These are phyloP conservation scores for Cocos nucifera DNA, from an alignment of 176 grass and related monocot genomes.

Conservation along the genomic window DNA sequence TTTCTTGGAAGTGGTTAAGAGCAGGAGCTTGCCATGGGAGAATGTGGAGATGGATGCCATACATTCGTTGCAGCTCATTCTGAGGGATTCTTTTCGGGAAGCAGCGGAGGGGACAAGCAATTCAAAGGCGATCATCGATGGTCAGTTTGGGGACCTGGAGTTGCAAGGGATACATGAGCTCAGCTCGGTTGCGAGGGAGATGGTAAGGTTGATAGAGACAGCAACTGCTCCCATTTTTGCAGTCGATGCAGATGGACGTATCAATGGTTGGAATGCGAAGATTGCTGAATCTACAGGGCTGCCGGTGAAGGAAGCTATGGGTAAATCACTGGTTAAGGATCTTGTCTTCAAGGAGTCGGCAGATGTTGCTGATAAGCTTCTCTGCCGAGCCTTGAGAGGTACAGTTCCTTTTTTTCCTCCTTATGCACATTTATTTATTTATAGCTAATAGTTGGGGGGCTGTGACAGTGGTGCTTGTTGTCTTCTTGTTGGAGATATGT, in stretches of 20 bases:
- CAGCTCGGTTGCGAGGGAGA: constrained; percentile 79
- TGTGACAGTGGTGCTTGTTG: no score
- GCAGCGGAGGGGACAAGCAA: constrained; percentile 43
- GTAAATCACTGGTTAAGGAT: constrained; percentile 85
- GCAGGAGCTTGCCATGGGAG: constrained; percentile 87
- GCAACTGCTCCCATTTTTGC: constrained; percentile 93
- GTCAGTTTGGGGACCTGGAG: constrained; percentile 56
- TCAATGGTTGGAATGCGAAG: constrained; percentile 99
- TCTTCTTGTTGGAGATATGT: no score
- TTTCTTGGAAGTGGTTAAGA: constrained; percentile 95
- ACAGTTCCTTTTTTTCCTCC: constrained; percentile 18
- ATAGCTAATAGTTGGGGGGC: no score
- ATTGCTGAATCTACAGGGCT: constrained; percentile 82
- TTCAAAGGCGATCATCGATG: constrained; percentile 58
- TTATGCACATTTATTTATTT: not conserved
- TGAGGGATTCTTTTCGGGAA: constrained; percentile 76
- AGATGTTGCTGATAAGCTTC: constrained; percentile 61
- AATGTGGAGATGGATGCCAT: constrained; percentile 96
- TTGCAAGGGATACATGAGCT: constrained; percentile 89
- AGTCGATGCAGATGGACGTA: constrained; percentile 68
- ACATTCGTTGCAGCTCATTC: constrained; percentile 91
- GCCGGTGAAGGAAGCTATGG: constrained; percentile 85
- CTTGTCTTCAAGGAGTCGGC: constrained; percentile 76
- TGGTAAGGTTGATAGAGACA: constrained; percentile 93
- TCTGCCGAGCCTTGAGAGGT: constrained; percentile 72